phyloP scores from a whole-genome alignment of 2,329 filamentous ascomycete species.

The Cladosporium halotolerans region DNA sequence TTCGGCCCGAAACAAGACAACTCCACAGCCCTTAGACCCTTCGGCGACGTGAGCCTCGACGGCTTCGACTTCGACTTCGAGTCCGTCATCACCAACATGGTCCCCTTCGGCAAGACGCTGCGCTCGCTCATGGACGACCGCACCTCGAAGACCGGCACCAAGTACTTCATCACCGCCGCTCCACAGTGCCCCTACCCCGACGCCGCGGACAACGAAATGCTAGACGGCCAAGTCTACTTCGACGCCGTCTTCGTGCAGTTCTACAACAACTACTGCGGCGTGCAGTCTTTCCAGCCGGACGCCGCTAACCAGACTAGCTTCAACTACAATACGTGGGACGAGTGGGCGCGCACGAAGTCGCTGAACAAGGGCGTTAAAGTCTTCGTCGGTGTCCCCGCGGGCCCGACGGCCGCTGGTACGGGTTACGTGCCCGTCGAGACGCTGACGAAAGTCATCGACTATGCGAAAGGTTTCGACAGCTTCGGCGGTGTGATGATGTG shows the following conservation, averaged over 20 bases:
- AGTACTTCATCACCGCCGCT: slow-evolving; percentile 41
- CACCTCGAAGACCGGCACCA: slow-evolving; percentile 16
- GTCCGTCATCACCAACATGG: slow-evolving; percentile 53
- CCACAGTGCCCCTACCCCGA: slow-evolving; percentile 38
- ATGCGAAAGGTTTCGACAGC: slow-evolving; percentile 28
- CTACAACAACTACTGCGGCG: slow-evolving; percentile 43
- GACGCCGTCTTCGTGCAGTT: slow-evolving; percentile 40
- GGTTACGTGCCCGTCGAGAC: slow-evolving; percentile 28
- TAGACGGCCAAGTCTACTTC: slow-evolving; percentile 57
- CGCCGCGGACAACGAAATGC: slow-evolving; percentile 25
- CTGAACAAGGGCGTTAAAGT: slow-evolving; percentile 26
- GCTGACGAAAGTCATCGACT: slow-evolving; percentile 26
- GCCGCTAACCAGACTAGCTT: slow-evolving; percentile 48
- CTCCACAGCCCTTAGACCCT: slow-evolving; percentile 52
- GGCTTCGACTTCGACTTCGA: slow-evolving; percentile 77
- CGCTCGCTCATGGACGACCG: slow-evolving; percentile 26
- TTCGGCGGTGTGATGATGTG: slow-evolving; percentile 39
- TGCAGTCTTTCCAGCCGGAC: slow-evolving; percentile 29
- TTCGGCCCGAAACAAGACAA: slow-evolving; percentile 51
- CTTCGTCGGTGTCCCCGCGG: slow-evolving; percentile 31
- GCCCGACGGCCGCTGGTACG: slow-evolving; percentile 29
- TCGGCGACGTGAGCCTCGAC: slow-evolving; percentile 59
- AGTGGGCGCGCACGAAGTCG: slow-evolving; percentile 28
- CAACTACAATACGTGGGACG: slow-evolving; percentile 38
- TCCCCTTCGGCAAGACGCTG: slow-evolving; percentile 38